Percentiles rank a stretch among this genome's conserved stretches.
Conservation (phyloP, 495 filamentous ascomycete genomes). For the Neurospora discreta region DNA sequence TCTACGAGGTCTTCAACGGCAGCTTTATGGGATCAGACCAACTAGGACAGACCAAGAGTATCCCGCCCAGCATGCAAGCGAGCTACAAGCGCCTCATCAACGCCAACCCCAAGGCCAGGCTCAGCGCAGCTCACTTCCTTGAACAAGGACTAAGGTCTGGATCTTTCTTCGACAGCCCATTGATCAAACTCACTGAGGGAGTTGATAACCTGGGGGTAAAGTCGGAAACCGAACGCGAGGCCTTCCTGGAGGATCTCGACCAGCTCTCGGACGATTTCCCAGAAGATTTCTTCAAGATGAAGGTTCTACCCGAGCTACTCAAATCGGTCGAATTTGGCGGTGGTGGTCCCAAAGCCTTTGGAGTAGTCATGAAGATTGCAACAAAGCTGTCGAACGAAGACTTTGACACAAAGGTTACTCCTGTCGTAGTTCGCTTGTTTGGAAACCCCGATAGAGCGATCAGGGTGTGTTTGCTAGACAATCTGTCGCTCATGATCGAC, state of each 20-base stretch:
- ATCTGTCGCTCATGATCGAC: conserved; percentile 83
- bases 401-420: conserved; percentile 73
- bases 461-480: conserved; percentile 83
- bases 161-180: conserved; percentile 81
- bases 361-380: conserved; percentile 79
- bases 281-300: conserved; percentile 95
- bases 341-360: conserved; percentile 84
- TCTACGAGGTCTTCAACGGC: conserved; percentile 89
- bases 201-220: conserved; percentile 89
- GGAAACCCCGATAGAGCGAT: conserved; percentile 85
- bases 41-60: conserved; percentile 69
- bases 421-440: conserved; percentile 80
- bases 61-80: conserved; percentile 77
- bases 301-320: conserved; percentile 86
- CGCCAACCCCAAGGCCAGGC: conserved; percentile 74
- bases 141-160: conserved; percentile 77
- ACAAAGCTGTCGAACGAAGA: conserved; percentile 79
- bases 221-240: conserved; percentile 68
- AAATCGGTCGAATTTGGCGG: conserved; percentile 97
- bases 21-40: conserved; percentile 60
- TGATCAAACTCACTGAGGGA: conserved; percentile 84
- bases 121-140: conserved; percentile 76
- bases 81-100: conserved; percentile 82
- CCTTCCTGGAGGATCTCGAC: conserved; percentile 82
- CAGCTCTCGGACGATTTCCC: conserved; percentile 85